Evolutionary conservation across 2,329 filamentous ascomycete genomes (phyloP), one percentile per base, ranked within the genome.

Genomic region (Clathrospora elynae): DNA sequence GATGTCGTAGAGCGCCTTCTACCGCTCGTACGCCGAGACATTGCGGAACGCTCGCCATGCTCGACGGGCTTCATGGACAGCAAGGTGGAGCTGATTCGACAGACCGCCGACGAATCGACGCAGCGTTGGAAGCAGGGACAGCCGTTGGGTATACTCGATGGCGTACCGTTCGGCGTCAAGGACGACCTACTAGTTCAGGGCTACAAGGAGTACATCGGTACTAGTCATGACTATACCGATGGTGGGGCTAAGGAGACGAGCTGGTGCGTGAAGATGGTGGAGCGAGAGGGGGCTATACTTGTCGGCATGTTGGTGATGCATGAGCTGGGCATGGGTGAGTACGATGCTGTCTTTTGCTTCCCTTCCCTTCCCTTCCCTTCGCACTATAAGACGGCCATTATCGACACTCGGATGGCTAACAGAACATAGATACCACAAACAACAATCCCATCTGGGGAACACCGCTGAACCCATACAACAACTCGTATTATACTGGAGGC

Each of bases 111-210:
- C 55, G 86, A 80, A 6, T 93, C 89, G 1, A 87, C 89, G 0
- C 75, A 81, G 62, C 78, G 90, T 31, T 95, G 87, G 69, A 81
- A 82, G 44, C 73, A 78, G 11, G 86, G 87, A 0, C 78, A 78
- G 49, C 78, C 84, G 0, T 68, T 90, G 11, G 78, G 88, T 9
- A 73, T 88, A 4, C 73, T 95, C 6, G 90, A 96, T 59, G 90
- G 90, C 9, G 82, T 95, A 1, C 90, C 90, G 0, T 80, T 95
- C 34, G 87, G 85, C 0, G 81, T 93, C 57, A 95, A 96, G 71
- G 90, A 95, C 62, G 89, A 95, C 61, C 78, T 85, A 11, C 78
- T 86, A 51, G 74, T 90, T 20, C 77, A 82, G 51, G 88, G 87
- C 10, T 91, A 90, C 64, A 78, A 81, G 35, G 81, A 78, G 50